Evolutionary conservation across 306 rosid species (phyloP), one percentile per base, ranked within the genome.

Genomic region (Glycine soja): DNA sequence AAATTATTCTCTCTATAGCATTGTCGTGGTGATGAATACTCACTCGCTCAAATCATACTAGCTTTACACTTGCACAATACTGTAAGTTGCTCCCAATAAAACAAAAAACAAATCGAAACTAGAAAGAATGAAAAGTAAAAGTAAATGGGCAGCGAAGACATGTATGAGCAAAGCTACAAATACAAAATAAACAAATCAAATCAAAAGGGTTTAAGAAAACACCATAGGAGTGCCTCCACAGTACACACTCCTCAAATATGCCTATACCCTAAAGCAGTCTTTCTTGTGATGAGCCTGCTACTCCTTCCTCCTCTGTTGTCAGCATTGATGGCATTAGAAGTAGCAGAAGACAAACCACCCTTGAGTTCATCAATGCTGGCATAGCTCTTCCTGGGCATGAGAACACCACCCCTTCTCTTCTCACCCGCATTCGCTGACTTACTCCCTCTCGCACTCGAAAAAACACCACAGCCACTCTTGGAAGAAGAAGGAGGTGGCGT

Each of bases 381-480:
- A 74, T 90, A 92, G 75, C 97, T 96, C 88, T 93, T 96, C 81
- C 99, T 93, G 9, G 88, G 89, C 90, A 79, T 83, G 56, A 89
- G 50, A 40, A 90, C 4, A 1, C 45, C 81, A 59, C 16, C 30
- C 30, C 2, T 24, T 24, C 30, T 24, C 30, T 24, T 24, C 30
- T 24, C 36, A 59, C 91, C 94, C 0, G 87, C 90, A 81, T 70
- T 89, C 12, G 93, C 97, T 1, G 99, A 95, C 80, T 85, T 88
- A 11, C 94, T 91, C 72, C 99, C 99, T 76, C 90, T 87, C 13
- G 97, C 77, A 86, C 36, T 91, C 11, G 91, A 82, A 87, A 84
- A 50, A 65, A 76, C 73, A 34, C 90, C 90, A 24, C 30, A 24
- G 30, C 30, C 2, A 24, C 30, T 24, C 85, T 92, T 92, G 7